Evolutionary conservation across 129 eudicot species (phyloP).

Genomic region (Pittosporum tobira): DNA sequence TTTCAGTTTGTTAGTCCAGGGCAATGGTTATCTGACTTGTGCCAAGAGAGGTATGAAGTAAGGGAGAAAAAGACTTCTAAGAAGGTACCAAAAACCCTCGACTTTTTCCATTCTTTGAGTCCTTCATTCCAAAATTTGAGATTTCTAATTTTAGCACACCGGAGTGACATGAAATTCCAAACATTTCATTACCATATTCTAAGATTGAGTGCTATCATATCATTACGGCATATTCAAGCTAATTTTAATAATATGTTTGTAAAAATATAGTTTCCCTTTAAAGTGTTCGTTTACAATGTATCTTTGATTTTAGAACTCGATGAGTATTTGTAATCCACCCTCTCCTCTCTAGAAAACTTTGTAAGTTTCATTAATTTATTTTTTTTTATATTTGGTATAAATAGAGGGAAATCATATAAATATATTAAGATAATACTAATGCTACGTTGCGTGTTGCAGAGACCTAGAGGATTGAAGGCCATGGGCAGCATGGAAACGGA

Average conservation of each 20-base stretch:
- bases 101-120: neutral
- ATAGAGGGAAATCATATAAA: neutral
- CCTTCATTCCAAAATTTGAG: neutral
- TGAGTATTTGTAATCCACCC: no score
- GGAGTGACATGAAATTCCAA: neutral
- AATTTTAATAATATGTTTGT: no score
- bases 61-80: slow-evolving; percentile 65
- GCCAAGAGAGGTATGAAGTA: slow-evolving; percentile 70
- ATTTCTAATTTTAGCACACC: neutral
- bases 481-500: slow-evolving; percentile 77
- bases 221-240: no score
- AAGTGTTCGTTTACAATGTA: no score
- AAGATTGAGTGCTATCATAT: no score
- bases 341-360: no score
- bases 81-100: slow-evolving; percentile 27
- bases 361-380: no score
- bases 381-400: no score
- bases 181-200: neutral
- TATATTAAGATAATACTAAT: neutral
- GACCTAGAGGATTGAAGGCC: slow-evolving; percentile 76
- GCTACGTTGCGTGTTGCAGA: slow-evolving; percentile 29
- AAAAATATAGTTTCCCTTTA: no score
- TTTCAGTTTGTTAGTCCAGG: slow-evolving; percentile 63
- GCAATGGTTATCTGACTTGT: slow-evolving; percentile 57
- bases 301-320: no score